A percentile compares a stretch with the other conserved stretches of the same genome.
These are phyloP conservation scores for Strigomonas culicis DNA, from an alignment of 208 protist species.

Conservation along the genomic window DNA sequence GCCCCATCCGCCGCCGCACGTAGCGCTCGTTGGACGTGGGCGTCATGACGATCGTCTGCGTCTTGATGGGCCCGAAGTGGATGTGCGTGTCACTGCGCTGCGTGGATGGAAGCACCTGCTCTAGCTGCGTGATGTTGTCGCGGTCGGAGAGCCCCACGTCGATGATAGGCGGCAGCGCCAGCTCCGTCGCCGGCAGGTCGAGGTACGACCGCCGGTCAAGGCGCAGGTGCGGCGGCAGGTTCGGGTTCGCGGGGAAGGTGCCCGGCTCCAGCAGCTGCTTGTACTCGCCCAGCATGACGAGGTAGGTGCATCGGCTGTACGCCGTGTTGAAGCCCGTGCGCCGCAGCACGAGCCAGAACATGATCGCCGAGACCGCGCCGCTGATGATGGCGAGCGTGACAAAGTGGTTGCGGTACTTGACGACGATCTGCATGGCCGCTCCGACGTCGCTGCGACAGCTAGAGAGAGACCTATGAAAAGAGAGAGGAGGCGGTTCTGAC, in stretches of 20 bases:
- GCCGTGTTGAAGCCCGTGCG: constrained; percentile 79
- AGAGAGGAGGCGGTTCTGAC: no score
- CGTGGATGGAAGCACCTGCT: constrained; percentile 47
- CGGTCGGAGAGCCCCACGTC: constrained; percentile 57
- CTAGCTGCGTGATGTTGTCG: constrained; percentile 51
- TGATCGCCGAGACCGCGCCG: constrained; percentile 51
- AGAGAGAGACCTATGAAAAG: no score
- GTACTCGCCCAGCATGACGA: constrained; percentile 85
- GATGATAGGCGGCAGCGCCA: constrained; percentile 75
- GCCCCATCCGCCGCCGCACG: constrained; percentile 61
- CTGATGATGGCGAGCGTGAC: constrained; percentile 60
- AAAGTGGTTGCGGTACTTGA: constrained; percentile 65
- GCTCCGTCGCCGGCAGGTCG: constrained; percentile 64
- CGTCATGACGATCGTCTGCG: constrained; percentile 81
- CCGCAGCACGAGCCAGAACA: constrained; percentile 78
- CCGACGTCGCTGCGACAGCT: no score
- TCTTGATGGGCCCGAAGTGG: constrained; percentile 65
- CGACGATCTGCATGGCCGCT: constrained; percentile 74
- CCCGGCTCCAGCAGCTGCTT: constrained; percentile 72
- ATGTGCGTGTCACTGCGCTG: constrained; percentile 68
- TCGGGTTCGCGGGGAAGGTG: constrained; percentile 61
- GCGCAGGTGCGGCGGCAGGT: constrained; percentile 75
- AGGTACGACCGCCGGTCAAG: constrained; percentile 76
- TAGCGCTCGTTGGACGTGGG: constrained; percentile 65
- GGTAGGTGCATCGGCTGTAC: constrained; percentile 72